Evolutionary conservation across 148 eudicot species (phyloP), one percentile per base, ranked within the genome.

Genomic region (Arctostaphylos glauca): DNA sequence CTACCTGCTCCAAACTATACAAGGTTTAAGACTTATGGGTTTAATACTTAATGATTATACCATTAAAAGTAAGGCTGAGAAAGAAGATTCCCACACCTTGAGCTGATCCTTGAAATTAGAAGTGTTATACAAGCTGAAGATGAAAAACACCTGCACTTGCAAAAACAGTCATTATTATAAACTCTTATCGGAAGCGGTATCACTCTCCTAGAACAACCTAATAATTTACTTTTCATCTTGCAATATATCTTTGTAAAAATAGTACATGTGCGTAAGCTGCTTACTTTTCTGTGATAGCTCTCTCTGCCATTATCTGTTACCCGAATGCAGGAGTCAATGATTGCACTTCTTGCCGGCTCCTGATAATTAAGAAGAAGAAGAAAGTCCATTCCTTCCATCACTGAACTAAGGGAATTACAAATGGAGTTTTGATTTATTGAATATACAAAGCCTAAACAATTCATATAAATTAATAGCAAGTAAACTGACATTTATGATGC

Each of bases 291-390:
- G 25, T 83, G 81, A 82, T 81, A 68, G 84, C 83, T 85, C 81
- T 91, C 90, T 86, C 91, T 88, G 82, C 97, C 97, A 81, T 92
- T 89, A 72, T 93, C 97, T 3, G 88, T 90, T 9, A 92, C 92
- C 77, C 95, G 87, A 77, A 93, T 87, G 85, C 92, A 88, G 14
- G 95, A 92, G 87, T 93, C 95, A 50, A 93, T 88, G 59, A 93
- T 85, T 77, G 97, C 92, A 84, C 92, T 91, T 84, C 95, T 88
- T 66, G 89, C 52, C 58, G 93, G 95, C 84, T 86, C 92, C 97
- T 93, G 85, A 53, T 67, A 59, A 7, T 19, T 49, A 60, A 82
- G 58, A 60, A 82, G 44, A 79, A 76, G 73, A 67, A 49, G 47
- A 12, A 50, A 49, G 31, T 48, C 43, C 62, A 70, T 71, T 76